Conservation (phyloP, 164 flowering plant species). For the grape (Vitis vinifera) region ASM3070453v1 NC_081807.1:6741001-6741500, state of each 20-base stretch:
- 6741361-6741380: slow-evolving; percentile 27
- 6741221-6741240: neutral
- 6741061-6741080: too few species aligned
- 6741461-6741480: too few species aligned
- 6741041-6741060: too few species aligned
- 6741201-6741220: neutral
- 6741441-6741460: too few species aligned
- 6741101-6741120: neutral
- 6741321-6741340: neutral
- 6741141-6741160: neutral
- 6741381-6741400: too few species aligned
- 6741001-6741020: too few species aligned
- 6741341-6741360: slow-evolving; percentile 1
- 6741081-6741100: too few species aligned
- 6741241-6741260: slow-evolving; percentile 7
- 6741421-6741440: too few species aligned
- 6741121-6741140: neutral
- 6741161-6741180: too few species aligned
- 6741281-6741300: neutral
- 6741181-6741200: neutral
- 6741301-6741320: neutral
- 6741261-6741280: slow-evolving; percentile 20
- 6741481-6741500: too few species aligned
- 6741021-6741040: too few species aligned
- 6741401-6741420: neutral